These are phyloP conservation scores for Exutisphaerella laricina DNA, from an alignment of 2,329 filamentous ascomycete genomes.

Conservation along the genomic window DNA sequence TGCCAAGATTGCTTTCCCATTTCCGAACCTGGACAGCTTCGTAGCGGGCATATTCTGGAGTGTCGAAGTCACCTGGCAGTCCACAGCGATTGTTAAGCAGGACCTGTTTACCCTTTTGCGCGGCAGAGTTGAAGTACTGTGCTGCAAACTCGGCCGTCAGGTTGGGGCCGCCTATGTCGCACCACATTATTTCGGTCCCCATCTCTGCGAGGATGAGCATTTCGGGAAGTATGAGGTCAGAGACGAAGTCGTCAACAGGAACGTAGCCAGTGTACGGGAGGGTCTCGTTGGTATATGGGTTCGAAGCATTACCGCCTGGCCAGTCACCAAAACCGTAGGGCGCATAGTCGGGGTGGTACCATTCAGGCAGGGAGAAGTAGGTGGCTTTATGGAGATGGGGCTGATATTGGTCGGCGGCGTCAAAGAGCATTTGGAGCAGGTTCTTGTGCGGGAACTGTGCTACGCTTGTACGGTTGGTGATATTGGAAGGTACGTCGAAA, in stretches of 20 bases:
- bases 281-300: slow-evolving; percentile 41
- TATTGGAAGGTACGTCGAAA: slow-evolving; percentile 40
- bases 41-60: slow-evolving; percentile 53
- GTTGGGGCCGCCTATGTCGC: slow-evolving; percentile 44
- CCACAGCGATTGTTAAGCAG: slow-evolving; percentile 55
- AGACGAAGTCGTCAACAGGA: slow-evolving; percentile 38
- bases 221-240: slow-evolving; percentile 40
- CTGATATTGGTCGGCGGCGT: slow-evolving; percentile 40
- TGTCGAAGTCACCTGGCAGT: slow-evolving; percentile 54
- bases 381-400: slow-evolving; percentile 41
- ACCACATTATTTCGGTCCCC: slow-evolving; percentile 46
- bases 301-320: slow-evolving; percentile 41
- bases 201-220: slow-evolving; percentile 42
- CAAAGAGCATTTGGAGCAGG: slow-evolving; percentile 40
- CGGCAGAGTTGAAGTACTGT: slow-evolving; percentile 40
- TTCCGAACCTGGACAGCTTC: slow-evolving; percentile 48
- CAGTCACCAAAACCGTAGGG: slow-evolving; percentile 37
- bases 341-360: slow-evolving; percentile 43
- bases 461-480: slow-evolving; percentile 40
- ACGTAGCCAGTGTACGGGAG: slow-evolving; percentile 44
- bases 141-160: slow-evolving; percentile 40
- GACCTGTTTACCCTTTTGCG: slow-evolving; percentile 43
- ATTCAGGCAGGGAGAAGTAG: slow-evolving; percentile 45
- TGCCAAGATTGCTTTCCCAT: slow-evolving; percentile 56
- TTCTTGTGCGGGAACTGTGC: slow-evolving; percentile 39